Base-by-base conservation (phyloP, 2,329 filamentous ascomycete species). In the Eurotiales sp. region DNA sequence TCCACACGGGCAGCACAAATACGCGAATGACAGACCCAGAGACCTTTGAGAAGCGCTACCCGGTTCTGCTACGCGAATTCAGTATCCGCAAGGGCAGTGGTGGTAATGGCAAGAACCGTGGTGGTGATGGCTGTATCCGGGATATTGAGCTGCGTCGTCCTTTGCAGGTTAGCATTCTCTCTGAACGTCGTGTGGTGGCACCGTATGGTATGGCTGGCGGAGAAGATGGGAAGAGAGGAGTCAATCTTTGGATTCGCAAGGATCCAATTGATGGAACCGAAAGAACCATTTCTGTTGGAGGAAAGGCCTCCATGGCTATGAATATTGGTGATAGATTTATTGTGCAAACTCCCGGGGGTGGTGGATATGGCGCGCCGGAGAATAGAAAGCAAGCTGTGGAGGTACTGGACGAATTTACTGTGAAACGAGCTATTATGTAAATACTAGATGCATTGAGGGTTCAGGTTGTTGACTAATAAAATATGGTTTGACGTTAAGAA, bases 1-100 rank as follows among this genome's bases (percentile, higher is more conserved):
- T 92, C 29, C 87, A 93, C 64, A 87, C 84, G 3, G 88, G 92
- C 71, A 92, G 92, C 87, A 93, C 88, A 10, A 95, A 93, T 67
- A 93, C 88, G 1, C 80, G 88, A 4, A 93, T 92, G 64, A 92
- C 88, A 0, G 88, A 95, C 65, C 80, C 85, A 0, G 88, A 95
- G 65, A 83, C 92, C 11, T 88, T 93, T 55, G 88, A 93, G 72
- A 79, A 87, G 37, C 76, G 88, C 2, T 92, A 92, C 61, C 88
- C 88, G 0, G 87, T 90, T 1, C 72, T 93, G 6, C 71, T 93
- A 36, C 77, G 85, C 3, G 81, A 87, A 61, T 93, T 93, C 64
- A 79, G 80, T 3, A 73, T 93, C 7, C 74, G 88, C 1, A 59
- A 72, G 1, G 84, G 81, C 0, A 86, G 82, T 40, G 84, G 83